Base-by-base conservation (phyloP, 345 rosid genomes). In the Streptanthus diversifolius region DNA sequence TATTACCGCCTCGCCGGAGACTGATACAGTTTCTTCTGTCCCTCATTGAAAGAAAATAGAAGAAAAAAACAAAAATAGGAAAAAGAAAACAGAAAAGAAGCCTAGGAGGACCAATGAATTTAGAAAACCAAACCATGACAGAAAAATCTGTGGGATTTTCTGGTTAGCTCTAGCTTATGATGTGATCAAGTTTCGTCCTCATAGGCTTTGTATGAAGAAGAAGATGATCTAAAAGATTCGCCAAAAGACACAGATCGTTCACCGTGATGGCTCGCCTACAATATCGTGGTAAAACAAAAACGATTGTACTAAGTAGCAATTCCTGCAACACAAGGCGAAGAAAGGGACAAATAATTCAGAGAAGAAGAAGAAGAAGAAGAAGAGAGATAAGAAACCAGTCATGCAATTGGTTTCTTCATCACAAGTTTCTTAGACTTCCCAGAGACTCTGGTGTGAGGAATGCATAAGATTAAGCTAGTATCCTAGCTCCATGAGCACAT, bases 1-100 rank as follows among this genome's bases (percentile, higher is more conserved):
- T 83, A 82, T 88, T 75, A 79, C 80, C 60, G 83, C 86, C 91
- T 91, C 90, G 71, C 87, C 79, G 59, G 84, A 85, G 91, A 86
- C 87, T 82, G 86, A 86, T 83, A 83, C 89, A 83, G 79, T 52
- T 84, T 83, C 81, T 80, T 49, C 75, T 77, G 51, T 76, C 61
- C 60, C 71, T 76, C 80, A 63, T 37, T 68, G 79, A 75, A 75
- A 68, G 66, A 68, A 62, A 39, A 17, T 24, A 17, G 45, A 37
- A 61, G 63, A 60, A 27, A 35, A 33, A 65, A 56, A 51, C 10
- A 40, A 37, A 41, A 56, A 37, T 2, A 69, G 40, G 11, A 62
- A 56, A 63, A 68, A 53, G n/a, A 54, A 68, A 63, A 27, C 53
- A 66, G 40, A 59, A 53, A 63, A 19, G 22, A 48, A 58, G 63